Evolutionary conservation across 257 asterid species (phyloP), one percentile per base, ranked within the genome.

Genomic region (Nicotiana attenuata): DNA sequence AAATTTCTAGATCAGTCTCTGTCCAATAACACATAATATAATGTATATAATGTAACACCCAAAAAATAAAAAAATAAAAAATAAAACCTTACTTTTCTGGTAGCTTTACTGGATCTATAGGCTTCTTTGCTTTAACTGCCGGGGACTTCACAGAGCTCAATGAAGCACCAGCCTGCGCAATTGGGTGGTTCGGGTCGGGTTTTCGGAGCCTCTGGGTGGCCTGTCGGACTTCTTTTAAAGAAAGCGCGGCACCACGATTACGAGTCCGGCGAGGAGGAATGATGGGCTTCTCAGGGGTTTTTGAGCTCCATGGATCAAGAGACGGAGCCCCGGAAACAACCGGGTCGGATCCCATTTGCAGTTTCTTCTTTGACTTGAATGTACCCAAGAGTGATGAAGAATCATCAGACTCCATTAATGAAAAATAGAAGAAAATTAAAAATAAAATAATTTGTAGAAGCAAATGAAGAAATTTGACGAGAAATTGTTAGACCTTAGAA

Each of bases 231-330:
- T 92, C 92, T 5, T 89, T 88, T 26, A 92, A 80, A 63, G 97
- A 93, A 83, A 92, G 57, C 13, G 89, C 94, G 59, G 92, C 82
- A 3, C 84, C 84, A 9, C 90, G 87, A 73, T 89, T 89, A 75
- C 91, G 87, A 28, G 53, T 16, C 81, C 92, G 85, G 60, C 93
- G 92, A 38, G 93, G 93, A 53, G 83, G 31, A n/a, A 7, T 86
- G 82, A 77, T 67, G n/a, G 90, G 81, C 89, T 92, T 94, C 52
- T 91, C 94, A 0, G 98, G 98, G 11, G 97, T 93, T 67, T 81
- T 87, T 73, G 93, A 91, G 87, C 87, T 81, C 86, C 82, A 83
- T 28, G 92, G 92, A 85, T 81, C 82, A 31, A 80, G 82, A 33
- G 81, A 82, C 38, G 87, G 53, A 33, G 69, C 82, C 38, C 55